Conservation (phyloP, 805 yeast genomes). For the Danielia oregonensis region DNA sequence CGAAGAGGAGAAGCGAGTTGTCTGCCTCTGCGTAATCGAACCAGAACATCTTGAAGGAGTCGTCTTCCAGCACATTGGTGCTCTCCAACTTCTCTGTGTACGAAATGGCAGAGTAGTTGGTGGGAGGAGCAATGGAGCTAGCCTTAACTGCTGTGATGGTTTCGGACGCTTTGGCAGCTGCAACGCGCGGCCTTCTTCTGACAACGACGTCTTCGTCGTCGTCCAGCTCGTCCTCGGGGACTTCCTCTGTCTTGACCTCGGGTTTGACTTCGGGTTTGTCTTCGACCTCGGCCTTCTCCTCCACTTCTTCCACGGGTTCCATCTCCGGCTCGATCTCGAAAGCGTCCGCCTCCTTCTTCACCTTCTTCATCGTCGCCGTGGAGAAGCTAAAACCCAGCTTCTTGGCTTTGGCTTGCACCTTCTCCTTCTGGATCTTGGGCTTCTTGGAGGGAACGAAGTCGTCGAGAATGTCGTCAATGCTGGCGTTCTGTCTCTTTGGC, state of each 20-base stretch:
- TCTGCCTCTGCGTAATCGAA: conserved; percentile 81
- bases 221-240: conserved; percentile 29
- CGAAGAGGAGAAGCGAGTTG: conserved; percentile 67
- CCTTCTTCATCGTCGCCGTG: conserved; percentile 18
- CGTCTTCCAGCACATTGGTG: conserved; percentile 17
- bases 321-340: conserved; percentile 24
- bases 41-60: conserved; percentile 77
- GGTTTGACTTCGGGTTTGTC: conserved; percentile 2
- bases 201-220: conserved; percentile 60
- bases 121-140: conserved; percentile 20
- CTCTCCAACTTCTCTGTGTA: conserved; percentile 33
- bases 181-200: conserved; percentile 48
- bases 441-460: conserved; percentile 13
- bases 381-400: conserved; percentile 25
- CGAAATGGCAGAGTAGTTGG: conserved; percentile 18
- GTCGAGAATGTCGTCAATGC: conserved; percentile 18
- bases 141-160: conserved; percentile 41
- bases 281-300: conserved; percentile 3
- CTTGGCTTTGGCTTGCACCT: conserved; percentile 31
- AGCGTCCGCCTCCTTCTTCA: conserved; percentile 18
- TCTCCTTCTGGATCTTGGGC: conserved; percentile 6
- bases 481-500: conserved; percentile 12
- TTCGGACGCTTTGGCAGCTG: conserved; percentile 38
- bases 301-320: conserved; percentile 3
- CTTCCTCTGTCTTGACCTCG: not conserved